Evolutionary conservation across 2,329 filamentous ascomycete genomes (phyloP).

Genomic region (Colletotrichum lentis): DNA sequence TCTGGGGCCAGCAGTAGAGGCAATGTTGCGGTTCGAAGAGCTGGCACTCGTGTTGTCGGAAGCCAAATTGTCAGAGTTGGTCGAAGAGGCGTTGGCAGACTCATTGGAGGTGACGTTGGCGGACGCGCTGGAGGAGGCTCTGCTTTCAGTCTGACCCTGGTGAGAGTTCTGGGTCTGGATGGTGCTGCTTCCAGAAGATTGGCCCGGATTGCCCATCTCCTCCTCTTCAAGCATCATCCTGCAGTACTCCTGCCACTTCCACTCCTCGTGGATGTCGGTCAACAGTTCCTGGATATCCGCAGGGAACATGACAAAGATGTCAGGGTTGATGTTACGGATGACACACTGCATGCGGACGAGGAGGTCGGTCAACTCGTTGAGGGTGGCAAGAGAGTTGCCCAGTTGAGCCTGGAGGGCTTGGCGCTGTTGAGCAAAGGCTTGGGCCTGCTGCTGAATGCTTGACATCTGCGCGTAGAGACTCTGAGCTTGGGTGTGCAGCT

Average conservation of each 20-base stretch:
- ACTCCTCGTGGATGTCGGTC: slow-evolving; percentile 1
- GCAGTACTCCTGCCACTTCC: slow-evolving; percentile 14
- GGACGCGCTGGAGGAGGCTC: not conserved
- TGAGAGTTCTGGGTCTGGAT: not conserved
- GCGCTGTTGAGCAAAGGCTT: not conserved
- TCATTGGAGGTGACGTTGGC: not conserved
- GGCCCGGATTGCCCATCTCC: no score
- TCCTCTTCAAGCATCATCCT: not conserved
- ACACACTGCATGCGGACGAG: not conserved
- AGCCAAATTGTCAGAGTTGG: not conserved
- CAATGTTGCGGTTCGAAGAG: no score
- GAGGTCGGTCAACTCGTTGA: not conserved
- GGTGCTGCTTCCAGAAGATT: not conserved
- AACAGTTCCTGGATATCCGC: not conserved
- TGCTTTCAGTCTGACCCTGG: not conserved
- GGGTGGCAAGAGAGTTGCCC: not conserved
- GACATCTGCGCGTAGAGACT: not conserved
- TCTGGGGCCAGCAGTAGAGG: not conserved
- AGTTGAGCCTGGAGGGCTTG: not conserved
- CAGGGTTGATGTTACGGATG: not conserved
- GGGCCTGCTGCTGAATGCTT: not conserved
- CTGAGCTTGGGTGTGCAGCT: not conserved
- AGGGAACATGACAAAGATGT: not conserved
- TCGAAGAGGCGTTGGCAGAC: not conserved
- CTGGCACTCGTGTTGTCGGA: not conserved